These are phyloP conservation scores for Sclerotiophoma versabilis DNA, from an alignment of 2,329 filamentous ascomycete species.

Conservation along the genomic window DNA sequence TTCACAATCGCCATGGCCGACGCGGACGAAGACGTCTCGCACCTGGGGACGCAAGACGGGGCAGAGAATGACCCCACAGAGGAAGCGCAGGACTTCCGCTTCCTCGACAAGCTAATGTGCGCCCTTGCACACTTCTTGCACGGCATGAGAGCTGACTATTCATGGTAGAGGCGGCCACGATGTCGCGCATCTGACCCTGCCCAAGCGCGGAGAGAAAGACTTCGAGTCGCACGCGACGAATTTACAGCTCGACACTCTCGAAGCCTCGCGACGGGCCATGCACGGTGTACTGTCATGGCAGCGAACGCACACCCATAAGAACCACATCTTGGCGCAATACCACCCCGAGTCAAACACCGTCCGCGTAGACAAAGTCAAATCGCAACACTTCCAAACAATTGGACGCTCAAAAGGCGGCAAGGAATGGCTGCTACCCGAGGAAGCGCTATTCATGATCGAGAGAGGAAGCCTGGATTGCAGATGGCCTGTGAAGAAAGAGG, in stretches of 20 bases:
- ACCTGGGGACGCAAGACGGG: slow-evolving; percentile 31
- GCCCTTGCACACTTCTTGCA: slow-evolving; percentile 26
- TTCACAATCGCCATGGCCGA: slow-evolving; percentile 39
- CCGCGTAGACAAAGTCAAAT: slow-evolving; percentile 74
- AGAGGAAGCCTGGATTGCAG: slow-evolving; percentile 85
- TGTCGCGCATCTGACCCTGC: slow-evolving; percentile 63
- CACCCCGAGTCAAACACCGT: slow-evolving; percentile 68
- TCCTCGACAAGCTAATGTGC: slow-evolving; percentile 66
- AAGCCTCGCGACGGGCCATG: slow-evolving; percentile 85
- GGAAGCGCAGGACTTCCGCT: slow-evolving; percentile 85
- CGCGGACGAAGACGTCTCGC: slow-evolving; percentile 45
- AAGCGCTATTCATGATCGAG: slow-evolving; percentile 88
- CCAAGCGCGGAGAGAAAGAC: slow-evolving; percentile 94
- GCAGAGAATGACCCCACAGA: slow-evolving; percentile 68
- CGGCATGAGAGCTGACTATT: not conserved
- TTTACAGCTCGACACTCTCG: slow-evolving; percentile 78
- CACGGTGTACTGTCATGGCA: slow-evolving; percentile 83
- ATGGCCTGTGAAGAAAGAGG: slow-evolving; percentile 67
- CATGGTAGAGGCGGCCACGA: slow-evolving; percentile 25
- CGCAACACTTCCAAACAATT: slow-evolving; percentile 76
- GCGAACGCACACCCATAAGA: slow-evolving; percentile 73
- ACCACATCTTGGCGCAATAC: slow-evolving; percentile 74
- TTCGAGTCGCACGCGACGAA: slow-evolving; percentile 92
- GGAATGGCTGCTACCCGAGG: slow-evolving; percentile 88
- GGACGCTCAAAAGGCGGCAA: slow-evolving; percentile 63